phyloP scores from a whole-genome alignment of 2,329 filamentous ascomycete species.

The Massarina eburnea region DNA sequence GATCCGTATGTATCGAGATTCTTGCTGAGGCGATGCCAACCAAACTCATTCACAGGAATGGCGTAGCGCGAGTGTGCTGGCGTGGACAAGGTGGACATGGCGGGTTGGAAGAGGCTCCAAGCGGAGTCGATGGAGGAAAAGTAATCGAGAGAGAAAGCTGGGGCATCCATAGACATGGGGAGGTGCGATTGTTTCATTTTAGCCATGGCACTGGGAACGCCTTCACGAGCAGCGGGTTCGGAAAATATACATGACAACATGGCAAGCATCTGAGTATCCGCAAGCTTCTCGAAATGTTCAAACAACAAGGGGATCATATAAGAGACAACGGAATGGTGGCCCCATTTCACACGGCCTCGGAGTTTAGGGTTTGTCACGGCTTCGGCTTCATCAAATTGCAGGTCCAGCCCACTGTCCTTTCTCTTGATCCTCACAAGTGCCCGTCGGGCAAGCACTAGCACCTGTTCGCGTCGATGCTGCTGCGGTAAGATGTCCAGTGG shows the following conservation, averaged over 20 bases:
- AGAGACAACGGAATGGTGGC: slow-evolving; percentile 57
- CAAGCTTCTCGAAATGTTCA: slow-evolving; percentile 60
- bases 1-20: slow-evolving; percentile 49
- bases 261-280: slow-evolving; percentile 68
- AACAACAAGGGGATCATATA: slow-evolving; percentile 62
- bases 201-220: slow-evolving; percentile 42
- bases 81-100: slow-evolving; percentile 36
- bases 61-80: slow-evolving; percentile 35
- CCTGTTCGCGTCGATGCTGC: slow-evolving; percentile 58
- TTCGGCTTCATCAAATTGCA: slow-evolving; percentile 49
- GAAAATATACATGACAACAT: slow-evolving; percentile 64
- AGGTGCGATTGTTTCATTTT: slow-evolving; percentile 39
- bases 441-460: slow-evolving; percentile 70
- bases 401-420: slow-evolving; percentile 52
- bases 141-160: slow-evolving; percentile 51
- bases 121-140: slow-evolving; percentile 47
- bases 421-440: slow-evolving; percentile 55
- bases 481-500: slow-evolving; percentile 66
- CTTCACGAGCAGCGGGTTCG: slow-evolving; percentile 48
- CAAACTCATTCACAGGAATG: slow-evolving; percentile 32
- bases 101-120: slow-evolving; percentile 46
- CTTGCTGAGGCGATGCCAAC: slow-evolving; percentile 33
- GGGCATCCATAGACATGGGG: slow-evolving; percentile 47
- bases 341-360: slow-evolving; percentile 57
- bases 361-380: slow-evolving; percentile 42